Percentiles rank a stretch among this genome's conserved stretches.
Evolutionary conservation across 306 rosid species (phyloP).

Genomic region (Ceratonia siliqua): DNA sequence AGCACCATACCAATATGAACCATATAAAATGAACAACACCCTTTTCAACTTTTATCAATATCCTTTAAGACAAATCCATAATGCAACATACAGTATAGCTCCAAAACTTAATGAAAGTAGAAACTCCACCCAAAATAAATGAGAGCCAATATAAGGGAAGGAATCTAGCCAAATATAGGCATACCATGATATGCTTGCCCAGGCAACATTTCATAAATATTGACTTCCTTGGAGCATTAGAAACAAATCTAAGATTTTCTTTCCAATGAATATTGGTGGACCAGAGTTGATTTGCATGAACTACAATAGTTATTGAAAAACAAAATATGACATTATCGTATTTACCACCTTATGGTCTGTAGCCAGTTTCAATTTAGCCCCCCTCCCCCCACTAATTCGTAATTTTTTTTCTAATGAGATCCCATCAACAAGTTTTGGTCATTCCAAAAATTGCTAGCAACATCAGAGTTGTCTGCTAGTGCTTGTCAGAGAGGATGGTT

Average conservation of each 20-base stretch:
- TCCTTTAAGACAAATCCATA: not conserved
- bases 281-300: too few species aligned
- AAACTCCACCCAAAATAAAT: not conserved
- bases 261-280: not conserved
- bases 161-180: not conserved
- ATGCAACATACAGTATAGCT: not conserved
- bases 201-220: not conserved
- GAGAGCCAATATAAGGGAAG: not conserved
- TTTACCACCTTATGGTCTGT: not conserved
- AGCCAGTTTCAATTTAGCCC: not conserved
- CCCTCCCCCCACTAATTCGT: not conserved
- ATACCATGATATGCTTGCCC: not conserved
- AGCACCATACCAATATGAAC: constrained; percentile 9
- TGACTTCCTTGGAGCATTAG: not conserved
- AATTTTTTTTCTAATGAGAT: not conserved
- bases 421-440: not conserved
- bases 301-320: not conserved
- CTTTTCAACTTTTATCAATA: not conserved
- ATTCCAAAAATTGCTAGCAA: not conserved
- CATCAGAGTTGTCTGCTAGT: not conserved
- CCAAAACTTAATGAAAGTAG: not conserved
- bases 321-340: too few species aligned
- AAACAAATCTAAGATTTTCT: not conserved
- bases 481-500: not conserved
- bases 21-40: constrained; percentile 1